Evolutionary conservation across 192 early-diverging fungal genomes (phyloP).

Genomic region (Coemansia guatemalensis): DNA sequence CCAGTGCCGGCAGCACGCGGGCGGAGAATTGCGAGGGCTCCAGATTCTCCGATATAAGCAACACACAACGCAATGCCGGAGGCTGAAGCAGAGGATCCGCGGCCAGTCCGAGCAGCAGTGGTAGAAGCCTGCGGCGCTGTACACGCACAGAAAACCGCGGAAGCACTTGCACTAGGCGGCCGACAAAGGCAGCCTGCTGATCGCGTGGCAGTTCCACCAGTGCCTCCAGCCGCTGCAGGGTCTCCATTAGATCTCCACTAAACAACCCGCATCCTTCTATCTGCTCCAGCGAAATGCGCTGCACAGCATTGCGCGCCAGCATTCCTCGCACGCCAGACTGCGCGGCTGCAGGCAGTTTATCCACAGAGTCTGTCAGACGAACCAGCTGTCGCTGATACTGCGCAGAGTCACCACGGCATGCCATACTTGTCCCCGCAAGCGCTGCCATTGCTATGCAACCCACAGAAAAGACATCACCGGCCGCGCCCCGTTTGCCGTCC

Average conservation of each 20-base stretch:
- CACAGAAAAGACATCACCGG: conserved; percentile 77
- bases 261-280: conserved; percentile 75
- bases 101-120: conserved; percentile 66
- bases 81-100: conserved; percentile 74
- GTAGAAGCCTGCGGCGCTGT: conserved; percentile 69
- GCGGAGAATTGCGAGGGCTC: conserved; percentile 61
- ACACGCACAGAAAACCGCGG: conserved; percentile 72
- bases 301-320: conserved; percentile 54
- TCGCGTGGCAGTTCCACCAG: conserved; percentile 77
- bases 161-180: conserved; percentile 68
- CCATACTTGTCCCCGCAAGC: conserved; percentile 56
- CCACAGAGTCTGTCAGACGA: conserved; percentile 33
- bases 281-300: conserved; percentile 60
- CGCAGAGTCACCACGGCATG: conserved; percentile 63
- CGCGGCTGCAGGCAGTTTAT: conserved; percentile 56
- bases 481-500: conserved; percentile 54
- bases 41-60: conserved; percentile 66
- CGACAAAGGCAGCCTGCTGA: conserved; percentile 79
- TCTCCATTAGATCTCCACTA: conserved; percentile 75
- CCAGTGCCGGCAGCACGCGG: conserved; percentile 61
- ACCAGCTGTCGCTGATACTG: conserved; percentile 62
- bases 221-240: conserved; percentile 75
- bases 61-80: conserved; percentile 75
- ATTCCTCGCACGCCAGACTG: conserved; percentile 56
- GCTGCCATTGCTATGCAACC: conserved; percentile 76